Conservation (phyloP, 108 stramenopile species). For the Stephanodiscus minutulus region DNA sequence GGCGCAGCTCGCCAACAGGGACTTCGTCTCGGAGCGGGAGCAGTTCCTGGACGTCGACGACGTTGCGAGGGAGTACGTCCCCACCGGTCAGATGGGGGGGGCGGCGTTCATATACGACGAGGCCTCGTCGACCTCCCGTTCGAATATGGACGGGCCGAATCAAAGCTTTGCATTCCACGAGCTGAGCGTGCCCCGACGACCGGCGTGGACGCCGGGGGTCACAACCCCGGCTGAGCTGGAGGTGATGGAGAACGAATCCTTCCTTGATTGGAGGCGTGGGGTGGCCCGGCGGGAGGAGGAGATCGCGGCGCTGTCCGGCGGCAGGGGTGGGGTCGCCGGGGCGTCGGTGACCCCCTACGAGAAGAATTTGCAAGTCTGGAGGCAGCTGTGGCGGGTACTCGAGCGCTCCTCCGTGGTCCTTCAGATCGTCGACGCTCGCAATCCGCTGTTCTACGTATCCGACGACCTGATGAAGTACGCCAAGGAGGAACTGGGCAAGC, state of each 20-base stretch:
- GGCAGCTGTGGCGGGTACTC: conserved; percentile 98
- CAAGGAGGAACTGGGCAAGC: conserved; percentile 81
- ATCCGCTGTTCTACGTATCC: conserved; percentile 95
- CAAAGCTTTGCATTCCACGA: conserved; percentile 86
- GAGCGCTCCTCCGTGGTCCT: conserved; percentile 92
- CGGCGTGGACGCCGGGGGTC: conserved; percentile 84
- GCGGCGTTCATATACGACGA: conserved; percentile 38
- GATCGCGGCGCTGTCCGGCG: conserved; percentile 46
- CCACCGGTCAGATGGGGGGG: conserved; percentile 13
- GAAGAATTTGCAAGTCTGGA: conserved; percentile 99
- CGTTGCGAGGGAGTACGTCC: conserved; percentile 40
- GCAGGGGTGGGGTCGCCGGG: conserved; percentile 37
- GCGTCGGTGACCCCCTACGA: conserved; percentile 96
- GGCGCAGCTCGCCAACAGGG: conserved; percentile 92
- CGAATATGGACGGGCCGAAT: conserved; percentile 9
- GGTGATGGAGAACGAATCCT: conserved; percentile 84
- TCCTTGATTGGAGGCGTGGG: conserved; percentile 93
- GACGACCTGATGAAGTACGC: conserved; percentile 89
- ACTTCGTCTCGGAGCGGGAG: conserved; percentile 87
- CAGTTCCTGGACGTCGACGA: conserved; percentile 46
- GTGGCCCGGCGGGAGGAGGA: conserved; percentile 91
- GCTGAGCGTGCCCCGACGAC: conserved; percentile 91
- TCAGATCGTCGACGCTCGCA: conserved; percentile 97
- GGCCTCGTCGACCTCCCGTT: not conserved
- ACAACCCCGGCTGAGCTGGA: conserved; percentile 93